Conservation (phyloP, 1,284 basidiomycete species). For the Rhodotorula sp. region DNA sequence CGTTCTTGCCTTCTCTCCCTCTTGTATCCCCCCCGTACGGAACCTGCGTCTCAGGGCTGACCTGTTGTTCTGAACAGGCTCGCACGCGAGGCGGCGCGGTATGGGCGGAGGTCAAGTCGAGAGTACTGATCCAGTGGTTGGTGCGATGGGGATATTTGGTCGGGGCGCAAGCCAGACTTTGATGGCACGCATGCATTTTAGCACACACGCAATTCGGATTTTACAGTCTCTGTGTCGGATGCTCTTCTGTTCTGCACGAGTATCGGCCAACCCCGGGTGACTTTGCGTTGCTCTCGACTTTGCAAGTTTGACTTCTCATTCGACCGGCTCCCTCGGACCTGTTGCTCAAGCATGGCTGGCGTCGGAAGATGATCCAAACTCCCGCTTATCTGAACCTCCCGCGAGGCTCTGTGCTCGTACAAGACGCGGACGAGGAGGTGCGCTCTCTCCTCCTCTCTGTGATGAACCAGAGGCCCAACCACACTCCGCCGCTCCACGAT, state of each 20-base stretch:
- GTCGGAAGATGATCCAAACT: not conserved
- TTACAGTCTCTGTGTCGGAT: too few species aligned
- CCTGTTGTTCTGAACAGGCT: not conserved
- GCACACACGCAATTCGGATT: too few species aligned
- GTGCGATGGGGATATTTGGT: too few species aligned
- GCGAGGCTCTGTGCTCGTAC: constrained; percentile 8
- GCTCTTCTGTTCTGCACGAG: not conserved
- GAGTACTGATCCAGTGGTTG: not conserved
- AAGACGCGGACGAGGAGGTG: constrained; percentile 37
- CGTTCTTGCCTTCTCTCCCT: not conserved
- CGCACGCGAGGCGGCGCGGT: constrained; percentile 6
- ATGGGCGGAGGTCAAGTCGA: not conserved
- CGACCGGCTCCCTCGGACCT: not conserved
- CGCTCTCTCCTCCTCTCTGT: not conserved
- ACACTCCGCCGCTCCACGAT: not conserved
- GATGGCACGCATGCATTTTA: too few species aligned
- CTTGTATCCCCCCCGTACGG: too few species aligned
- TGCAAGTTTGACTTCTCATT: not conserved
- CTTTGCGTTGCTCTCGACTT: not conserved
- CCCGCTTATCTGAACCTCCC: constrained; percentile 2
- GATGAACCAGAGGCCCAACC: not conserved
- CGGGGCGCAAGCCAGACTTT: too few species aligned
- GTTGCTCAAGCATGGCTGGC: not conserved
- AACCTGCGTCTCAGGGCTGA: too few species aligned
- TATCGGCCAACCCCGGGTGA: not conserved